Conservation (phyloP, 352 stramenopile species). For the Pythium pectinolyticum region DNA sequence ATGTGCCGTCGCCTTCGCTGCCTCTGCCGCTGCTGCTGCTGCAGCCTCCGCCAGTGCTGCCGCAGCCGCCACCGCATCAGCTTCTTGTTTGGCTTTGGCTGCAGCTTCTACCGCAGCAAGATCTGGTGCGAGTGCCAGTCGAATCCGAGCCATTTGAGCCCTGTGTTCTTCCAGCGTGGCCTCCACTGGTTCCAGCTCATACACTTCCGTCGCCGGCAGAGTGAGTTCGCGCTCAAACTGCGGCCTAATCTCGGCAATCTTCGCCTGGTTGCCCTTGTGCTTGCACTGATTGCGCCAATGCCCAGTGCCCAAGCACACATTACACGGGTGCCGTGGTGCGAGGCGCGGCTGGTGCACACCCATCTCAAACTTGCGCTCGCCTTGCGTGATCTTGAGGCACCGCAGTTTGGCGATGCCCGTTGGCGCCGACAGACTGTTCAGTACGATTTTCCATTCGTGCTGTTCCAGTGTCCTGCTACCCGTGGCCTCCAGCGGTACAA, state of each 20-base stretch:
- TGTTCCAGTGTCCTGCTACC: conserved; percentile 2
- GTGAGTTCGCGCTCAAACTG: background rate
- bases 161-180: background rate
- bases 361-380: background rate
- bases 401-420: background rate
- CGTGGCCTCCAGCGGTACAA: conserved; percentile 6
- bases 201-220: background rate
- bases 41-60: too few species aligned
- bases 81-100: too few species aligned
- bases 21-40: too few species aligned
- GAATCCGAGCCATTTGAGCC: background rate
- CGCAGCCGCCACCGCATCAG: too few species aligned
- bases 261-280: background rate
- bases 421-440: conserved; percentile 5
- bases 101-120: background rate
- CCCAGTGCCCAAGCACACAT: background rate
- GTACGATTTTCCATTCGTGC: conserved; percentile 9
- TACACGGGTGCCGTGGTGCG: background rate
- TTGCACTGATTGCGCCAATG: background rate
- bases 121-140: background rate
- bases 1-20: background rate
- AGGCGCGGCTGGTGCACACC: background rate
- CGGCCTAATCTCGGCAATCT: too few species aligned
- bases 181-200: background rate
- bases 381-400: background rate